Base-by-base conservation (phyloP, 2,329 filamentous ascomycete genomes). In the Penicillium paneum region DNA sequence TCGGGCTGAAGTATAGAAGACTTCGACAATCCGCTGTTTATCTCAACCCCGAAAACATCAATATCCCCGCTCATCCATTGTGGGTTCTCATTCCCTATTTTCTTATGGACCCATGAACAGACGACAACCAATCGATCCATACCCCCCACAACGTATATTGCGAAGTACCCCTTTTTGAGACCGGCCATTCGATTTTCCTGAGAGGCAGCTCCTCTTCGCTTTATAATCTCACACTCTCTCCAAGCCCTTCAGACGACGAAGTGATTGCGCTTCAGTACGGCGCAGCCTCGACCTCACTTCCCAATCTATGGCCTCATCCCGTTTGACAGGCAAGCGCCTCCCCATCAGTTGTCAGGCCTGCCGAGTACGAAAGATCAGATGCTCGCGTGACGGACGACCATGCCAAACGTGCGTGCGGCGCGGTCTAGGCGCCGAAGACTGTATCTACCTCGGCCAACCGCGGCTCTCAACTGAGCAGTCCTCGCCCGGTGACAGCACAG, bases 281-380 rank as follows among this genome's bases (percentile, higher is more conserved):
- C 41, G 11, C 19, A 49, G 1, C 29, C 34, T 36, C 21, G 21
- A 26, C 19, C 21, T 26, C 28, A n/a, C n/a, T 17, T 24, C 29
- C n/a, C 6, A 28, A 42, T 39, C 47, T 15, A 69, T 69, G 67
- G 49, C 65, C 41, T 59, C 64, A 41, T 64, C 62, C 40, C 68
- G 66, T 12, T 63, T 67, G 21, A 55, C 63, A 8, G 67, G 68
- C 40, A 73, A 71, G 52, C 67, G 72, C 10, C 64, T 74, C 24
- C 73, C 73, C 11, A 69, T 75, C 38, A 74, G 69, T 50, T 76
- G 73, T 39, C 72, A 75, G 54, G 72, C 74, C 35, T 76, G 73
- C 56, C 69, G 73, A 42, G 68, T 66, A 11, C 63, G 73, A 43
- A 76, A 76, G 50, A 75, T 76, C 39, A 66, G 69, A 26, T 76